Conservation (phyloP, 1,284 basidiomycete species). For the Phenoliferia sp. region DNA sequence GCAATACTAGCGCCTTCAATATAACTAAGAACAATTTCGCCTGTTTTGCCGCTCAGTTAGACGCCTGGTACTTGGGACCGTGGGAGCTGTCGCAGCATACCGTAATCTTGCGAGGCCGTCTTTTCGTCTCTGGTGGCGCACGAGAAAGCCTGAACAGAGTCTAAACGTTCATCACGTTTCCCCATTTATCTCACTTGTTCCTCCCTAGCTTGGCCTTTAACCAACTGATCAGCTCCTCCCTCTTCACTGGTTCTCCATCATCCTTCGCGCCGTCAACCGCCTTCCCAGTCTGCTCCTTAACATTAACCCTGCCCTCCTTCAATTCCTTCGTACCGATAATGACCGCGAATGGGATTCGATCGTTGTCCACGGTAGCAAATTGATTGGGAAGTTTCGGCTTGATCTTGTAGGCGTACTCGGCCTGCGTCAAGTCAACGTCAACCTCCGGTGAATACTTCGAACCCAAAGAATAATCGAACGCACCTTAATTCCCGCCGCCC, state of each 20-base stretch:
- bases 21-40: no score
- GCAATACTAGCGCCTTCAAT: no score
- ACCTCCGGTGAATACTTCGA: background rate
- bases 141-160: no score
- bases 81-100: no score
- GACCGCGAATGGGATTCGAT: constrained; percentile 85
- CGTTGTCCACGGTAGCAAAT: constrained; percentile 85
- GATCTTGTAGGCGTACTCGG: constrained; percentile 88
- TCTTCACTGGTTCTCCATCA: background rate
- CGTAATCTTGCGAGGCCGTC: no score
- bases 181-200: no score
- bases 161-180: no score
- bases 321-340: constrained; percentile 86
- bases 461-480: constrained; percentile 22
- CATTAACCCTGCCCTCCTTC: constrained; percentile 72
- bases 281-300: constrained; percentile 89
- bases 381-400: constrained; percentile 84
- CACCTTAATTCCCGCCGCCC: constrained; percentile 86
- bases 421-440: constrained; percentile 47
- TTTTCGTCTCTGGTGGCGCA: no score
- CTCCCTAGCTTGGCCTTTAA: constrained; percentile 22
- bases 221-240: constrained; percentile 23
- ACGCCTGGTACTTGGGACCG: no score
- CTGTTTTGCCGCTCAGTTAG: no score
- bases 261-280: constrained; percentile 21